Evolutionary conservation across 768 basidiomycete genomes (phyloP).

Genomic region (Russula emetica): DNA sequence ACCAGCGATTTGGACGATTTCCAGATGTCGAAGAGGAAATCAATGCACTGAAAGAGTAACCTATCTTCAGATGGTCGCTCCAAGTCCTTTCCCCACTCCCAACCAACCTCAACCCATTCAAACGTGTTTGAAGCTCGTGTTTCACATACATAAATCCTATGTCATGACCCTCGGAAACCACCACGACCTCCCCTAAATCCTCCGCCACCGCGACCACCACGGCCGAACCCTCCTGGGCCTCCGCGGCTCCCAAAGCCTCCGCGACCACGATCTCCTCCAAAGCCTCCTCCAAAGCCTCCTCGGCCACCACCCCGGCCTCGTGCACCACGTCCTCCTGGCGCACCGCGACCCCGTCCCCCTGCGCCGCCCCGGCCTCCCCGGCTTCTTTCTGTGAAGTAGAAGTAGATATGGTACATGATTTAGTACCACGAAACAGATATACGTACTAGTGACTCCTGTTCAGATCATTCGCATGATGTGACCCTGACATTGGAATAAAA

Average conservation of each 20-base stretch:
- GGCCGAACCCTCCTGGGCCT: constrained; percentile 37
- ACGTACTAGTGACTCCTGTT: constrained; percentile 38
- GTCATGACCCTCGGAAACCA: constrained; percentile 49
- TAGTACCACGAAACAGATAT: constrained; percentile 4
- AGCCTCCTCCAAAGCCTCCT: constrained; percentile 47
- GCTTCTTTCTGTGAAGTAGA: constrained; percentile 38
- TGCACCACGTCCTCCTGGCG: constrained; percentile 33
- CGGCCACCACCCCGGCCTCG: constrained; percentile 35
- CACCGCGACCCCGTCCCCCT: constrained; percentile 30
- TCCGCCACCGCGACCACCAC: constrained; percentile 40
- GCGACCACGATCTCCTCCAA: constrained; percentile 43
- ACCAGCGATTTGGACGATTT: constrained; percentile 31
- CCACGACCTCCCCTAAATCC: constrained; percentile 40
- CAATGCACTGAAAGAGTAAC: constrained; percentile 18
- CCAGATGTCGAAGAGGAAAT: constrained; percentile 31
- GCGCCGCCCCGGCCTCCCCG: constrained; percentile 39
- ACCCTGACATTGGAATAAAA: constrained; percentile 2
- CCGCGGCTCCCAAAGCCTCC: constrained; percentile 37
- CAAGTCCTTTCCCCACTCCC: neutral
- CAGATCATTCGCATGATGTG: constrained; percentile 10
- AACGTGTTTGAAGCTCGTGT: no score
- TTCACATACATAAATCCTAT: no score
- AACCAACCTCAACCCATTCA: constrained; percentile 17
- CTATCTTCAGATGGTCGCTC: neutral
- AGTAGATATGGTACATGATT: constrained; percentile 34